phyloP scores from a whole-genome alignment of 179 eudicot species.

The Spinacia oleracea region DNA sequence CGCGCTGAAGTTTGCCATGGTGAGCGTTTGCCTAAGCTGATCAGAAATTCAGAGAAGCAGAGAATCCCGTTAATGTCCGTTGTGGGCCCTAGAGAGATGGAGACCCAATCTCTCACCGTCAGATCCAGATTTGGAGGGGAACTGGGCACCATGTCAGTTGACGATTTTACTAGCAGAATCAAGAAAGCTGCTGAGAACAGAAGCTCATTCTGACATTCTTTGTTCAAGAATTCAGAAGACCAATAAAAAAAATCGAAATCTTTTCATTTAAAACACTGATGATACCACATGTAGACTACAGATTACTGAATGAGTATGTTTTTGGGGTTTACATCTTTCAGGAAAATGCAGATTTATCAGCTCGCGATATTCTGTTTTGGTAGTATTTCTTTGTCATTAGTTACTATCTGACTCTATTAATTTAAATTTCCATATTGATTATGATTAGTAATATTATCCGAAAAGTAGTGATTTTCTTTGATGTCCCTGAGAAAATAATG shows the following conservation, averaged over 20 bases:
- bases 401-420: background rate
- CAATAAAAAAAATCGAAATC: too few relatives aligned
- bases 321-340: background rate
- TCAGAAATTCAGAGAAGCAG: constrained; percentile 87
- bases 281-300: background rate
- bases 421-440: background rate
- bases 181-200: constrained; percentile 55
- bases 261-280: background rate
- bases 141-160: constrained; percentile 61
- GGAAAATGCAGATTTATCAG: background rate
- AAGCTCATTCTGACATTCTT: constrained; percentile 45
- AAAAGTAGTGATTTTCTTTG: too few relatives aligned
- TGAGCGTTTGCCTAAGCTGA: constrained; percentile 86
- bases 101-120: constrained; percentile 71
- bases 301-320: background rate
- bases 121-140: constrained; percentile 92
- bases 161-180: constrained; percentile 57
- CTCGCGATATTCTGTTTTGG: background rate
- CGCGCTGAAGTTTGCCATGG: constrained; percentile 89
- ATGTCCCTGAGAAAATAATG: too few relatives aligned
- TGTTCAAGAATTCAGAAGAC: background rate
- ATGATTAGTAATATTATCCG: background rate
- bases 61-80: constrained; percentile 91
- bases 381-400: background rate
- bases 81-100: constrained; percentile 83